Conservation (phyloP, 1,284 basidiomycete species). For the Trametes versicolor region DNA sequence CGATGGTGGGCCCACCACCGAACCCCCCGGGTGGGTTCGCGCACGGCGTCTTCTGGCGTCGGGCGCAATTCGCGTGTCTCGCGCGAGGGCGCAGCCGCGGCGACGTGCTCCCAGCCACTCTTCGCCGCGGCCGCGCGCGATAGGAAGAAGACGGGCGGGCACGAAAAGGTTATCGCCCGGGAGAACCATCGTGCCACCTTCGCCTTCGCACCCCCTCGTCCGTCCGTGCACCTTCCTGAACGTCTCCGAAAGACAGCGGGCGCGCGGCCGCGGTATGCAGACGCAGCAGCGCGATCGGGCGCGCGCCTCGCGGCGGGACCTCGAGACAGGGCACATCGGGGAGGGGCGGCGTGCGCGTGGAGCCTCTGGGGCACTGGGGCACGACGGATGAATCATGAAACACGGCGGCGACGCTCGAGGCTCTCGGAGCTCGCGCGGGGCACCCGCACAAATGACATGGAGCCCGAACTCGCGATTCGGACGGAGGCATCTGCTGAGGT, state of each 20-base stretch:
- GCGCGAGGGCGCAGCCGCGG: constrained; percentile 4
- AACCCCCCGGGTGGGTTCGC: neutral
- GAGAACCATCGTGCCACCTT: constrained; percentile 6
- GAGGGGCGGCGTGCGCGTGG: neutral
- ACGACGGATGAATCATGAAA: neutral
- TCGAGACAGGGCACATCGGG: neutral
- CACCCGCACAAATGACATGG: neutral
- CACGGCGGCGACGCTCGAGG: neutral
- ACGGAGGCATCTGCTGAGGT: too few relatives aligned
- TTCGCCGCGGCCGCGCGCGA: constrained; percentile 1
- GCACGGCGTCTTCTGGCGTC: constrained; percentile 17
- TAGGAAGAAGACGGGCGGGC: constrained; percentile 5
- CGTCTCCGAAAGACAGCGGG: too few relatives aligned
- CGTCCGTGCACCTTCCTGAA: too few relatives aligned
- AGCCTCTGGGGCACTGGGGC: neutral
- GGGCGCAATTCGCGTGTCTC: constrained; percentile 12
- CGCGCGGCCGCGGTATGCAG: too few relatives aligned
- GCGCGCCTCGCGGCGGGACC: neutral
- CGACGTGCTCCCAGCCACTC: neutral
- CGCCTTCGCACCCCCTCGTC: neutral
- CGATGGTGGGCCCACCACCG: neutral
- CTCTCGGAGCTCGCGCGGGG: neutral
- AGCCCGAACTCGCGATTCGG: too few relatives aligned
- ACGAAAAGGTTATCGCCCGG: constrained; percentile 19
- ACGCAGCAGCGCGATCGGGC: neutral